Evolutionary conservation across 2,329 filamentous ascomycete genomes (phyloP).

Genomic region (Coniella lustricola): DNA sequence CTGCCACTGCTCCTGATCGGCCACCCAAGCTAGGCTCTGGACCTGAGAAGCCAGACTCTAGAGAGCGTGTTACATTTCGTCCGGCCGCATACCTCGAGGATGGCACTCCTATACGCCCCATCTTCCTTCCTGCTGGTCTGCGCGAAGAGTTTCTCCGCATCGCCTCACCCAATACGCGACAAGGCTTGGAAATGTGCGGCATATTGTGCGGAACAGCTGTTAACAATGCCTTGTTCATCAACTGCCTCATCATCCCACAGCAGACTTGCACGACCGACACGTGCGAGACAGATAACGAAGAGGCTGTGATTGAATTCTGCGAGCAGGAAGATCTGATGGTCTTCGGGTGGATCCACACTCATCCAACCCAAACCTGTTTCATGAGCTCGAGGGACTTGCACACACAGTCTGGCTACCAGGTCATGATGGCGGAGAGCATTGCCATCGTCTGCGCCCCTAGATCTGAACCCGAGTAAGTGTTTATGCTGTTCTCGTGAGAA

Average conservation of each 20-base stretch:
- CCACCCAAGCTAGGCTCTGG: conserved; percentile 28
- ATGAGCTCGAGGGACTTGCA: conserved; percentile 93
- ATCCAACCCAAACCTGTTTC: conserved; percentile 94
- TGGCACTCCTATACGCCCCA: conserved; percentile 74
- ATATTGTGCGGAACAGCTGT: conserved; percentile 87
- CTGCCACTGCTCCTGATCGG: conserved; percentile 7
- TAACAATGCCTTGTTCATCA: conserved; percentile 90
- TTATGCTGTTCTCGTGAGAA: not conserved
- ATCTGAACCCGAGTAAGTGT: conserved; percentile 63
- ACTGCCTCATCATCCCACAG: conserved; percentile 80
- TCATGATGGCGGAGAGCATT: conserved; percentile 93
- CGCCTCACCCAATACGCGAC: conserved; percentile 67
- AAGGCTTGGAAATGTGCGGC: conserved; percentile 88
- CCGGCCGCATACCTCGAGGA: conserved; percentile 86
- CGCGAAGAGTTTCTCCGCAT: conserved; percentile 67
- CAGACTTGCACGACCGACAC: conserved; percentile 88
- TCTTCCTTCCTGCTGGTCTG: conserved; percentile 76
- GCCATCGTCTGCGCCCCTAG: conserved; percentile 93
- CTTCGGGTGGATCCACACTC: conserved; percentile 96
- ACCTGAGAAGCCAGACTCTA: conserved; percentile 25
- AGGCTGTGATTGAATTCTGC: conserved; percentile 80
- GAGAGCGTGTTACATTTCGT: conserved; percentile 67
- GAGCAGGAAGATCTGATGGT: conserved; percentile 77
- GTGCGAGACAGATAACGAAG: conserved; percentile 87
- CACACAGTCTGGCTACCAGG: conserved; percentile 89